Conservation (phyloP, 176 grass and related monocot genomes). For the Musa troglodytarum region DNA sequence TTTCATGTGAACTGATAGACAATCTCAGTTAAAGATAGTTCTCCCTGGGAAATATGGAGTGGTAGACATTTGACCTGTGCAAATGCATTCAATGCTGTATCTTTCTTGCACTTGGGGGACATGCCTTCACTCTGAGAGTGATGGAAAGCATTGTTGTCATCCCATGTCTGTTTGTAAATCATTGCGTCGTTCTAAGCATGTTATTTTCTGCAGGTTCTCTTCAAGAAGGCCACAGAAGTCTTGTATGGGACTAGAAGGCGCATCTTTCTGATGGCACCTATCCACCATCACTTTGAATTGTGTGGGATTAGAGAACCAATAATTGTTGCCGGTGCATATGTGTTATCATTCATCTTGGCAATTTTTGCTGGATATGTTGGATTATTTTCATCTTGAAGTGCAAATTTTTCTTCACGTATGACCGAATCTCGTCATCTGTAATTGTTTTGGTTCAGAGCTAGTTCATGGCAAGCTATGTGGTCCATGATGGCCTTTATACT, state of each 20-base stretch:
- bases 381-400: constrained; percentile 56
- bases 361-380: constrained; percentile 71
- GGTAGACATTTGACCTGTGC: no score
- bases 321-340: constrained; percentile 65
- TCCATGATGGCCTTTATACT: neutral
- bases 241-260: constrained; percentile 26
- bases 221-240: constrained; percentile 26
- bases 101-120: neutral
- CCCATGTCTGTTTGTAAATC: neutral
- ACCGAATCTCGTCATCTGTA: neutral
- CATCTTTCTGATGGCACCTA: constrained; percentile 28
- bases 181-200: neutral
- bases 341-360: constrained; percentile 57
- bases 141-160: neutral
- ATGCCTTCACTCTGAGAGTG: neutral
- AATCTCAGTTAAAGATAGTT: no score
- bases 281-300: constrained; percentile 45
- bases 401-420: neutral
- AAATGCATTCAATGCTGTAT: neutral
- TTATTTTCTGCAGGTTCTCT: constrained; percentile 40
- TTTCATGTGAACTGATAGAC: no score
- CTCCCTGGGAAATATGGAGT: no score
- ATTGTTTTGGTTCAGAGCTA: neutral
- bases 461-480: neutral
- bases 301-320: constrained; percentile 65